These are phyloP conservation scores for Torulaspora gathmanii DNA, from an alignment of 805 yeast species.

Conservation along the genomic window DNA sequence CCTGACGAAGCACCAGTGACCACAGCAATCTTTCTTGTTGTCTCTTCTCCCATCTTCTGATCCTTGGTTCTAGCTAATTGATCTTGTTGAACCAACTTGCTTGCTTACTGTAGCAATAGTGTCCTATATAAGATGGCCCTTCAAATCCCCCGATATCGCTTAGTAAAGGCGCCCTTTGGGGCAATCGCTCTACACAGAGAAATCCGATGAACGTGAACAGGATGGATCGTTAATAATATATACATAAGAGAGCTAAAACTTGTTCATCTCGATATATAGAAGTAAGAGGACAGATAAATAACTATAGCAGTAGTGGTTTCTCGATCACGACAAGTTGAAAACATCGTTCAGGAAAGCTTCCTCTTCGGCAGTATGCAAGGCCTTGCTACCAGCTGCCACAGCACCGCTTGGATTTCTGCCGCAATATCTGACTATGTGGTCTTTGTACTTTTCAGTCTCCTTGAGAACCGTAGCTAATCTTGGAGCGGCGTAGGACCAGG, in stretches of 20 bases:
- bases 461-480: slow-evolving; percentile 72
- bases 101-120: not conserved
- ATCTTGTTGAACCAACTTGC: not conserved
- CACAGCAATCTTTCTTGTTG: slow-evolving; percentile 41
- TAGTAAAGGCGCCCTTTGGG: no score
- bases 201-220: not conserved
- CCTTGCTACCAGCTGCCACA: slow-evolving; percentile 95
- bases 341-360: slow-evolving; percentile 78
- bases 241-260: slow-evolving; percentile 4
- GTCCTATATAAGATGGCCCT: not conserved
- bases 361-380: slow-evolving; percentile 84
- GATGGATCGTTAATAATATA: slow-evolving; percentile 3
- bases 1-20: slow-evolving; percentile 61
- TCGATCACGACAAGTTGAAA: slow-evolving; percentile 36
- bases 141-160: not conserved
- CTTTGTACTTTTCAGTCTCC: slow-evolving; percentile 67
- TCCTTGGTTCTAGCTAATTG: not conserved
- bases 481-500: slow-evolving; percentile 75
- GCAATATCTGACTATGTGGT: slow-evolving; percentile 66
- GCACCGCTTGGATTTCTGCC: slow-evolving; percentile 98
- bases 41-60: slow-evolving; percentile 1
- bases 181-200: no score
- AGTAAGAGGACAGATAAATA: not conserved
- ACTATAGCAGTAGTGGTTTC: not conserved
- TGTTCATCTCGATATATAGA: slow-evolving; percentile 5